phyloP scores from a whole-genome alignment of 73 alveolate species.

The Paramecium sonneborni region DNA sequence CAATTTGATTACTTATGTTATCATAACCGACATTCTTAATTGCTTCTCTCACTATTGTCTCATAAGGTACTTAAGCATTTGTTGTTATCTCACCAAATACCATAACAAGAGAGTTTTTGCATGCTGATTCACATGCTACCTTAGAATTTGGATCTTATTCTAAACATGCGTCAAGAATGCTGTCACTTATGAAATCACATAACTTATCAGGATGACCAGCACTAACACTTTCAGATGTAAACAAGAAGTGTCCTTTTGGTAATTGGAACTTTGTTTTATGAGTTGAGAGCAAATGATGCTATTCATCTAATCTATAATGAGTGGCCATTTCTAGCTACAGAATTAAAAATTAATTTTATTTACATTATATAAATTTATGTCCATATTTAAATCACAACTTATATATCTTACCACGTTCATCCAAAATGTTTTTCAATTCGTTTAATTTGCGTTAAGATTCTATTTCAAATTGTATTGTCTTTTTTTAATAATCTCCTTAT shows the following conservation, averaged over 20 bases:
- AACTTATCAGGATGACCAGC: conserved; percentile 99
- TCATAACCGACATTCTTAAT: conserved; percentile 95
- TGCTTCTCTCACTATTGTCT: conserved; percentile 93
- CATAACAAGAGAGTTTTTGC: conserved; percentile 92
- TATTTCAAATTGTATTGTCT: not conserved
- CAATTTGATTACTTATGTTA: conserved; percentile 70
- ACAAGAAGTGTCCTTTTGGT: conserved; percentile 84
- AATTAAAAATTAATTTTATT: conserved; percentile 37
- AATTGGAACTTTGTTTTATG: conserved; percentile 56
- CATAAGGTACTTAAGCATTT: conserved; percentile 80
- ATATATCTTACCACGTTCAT: conserved; percentile 21
- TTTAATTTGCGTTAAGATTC: conserved; percentile 14
- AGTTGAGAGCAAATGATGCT: conserved; percentile 13
- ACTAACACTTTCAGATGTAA: conserved; percentile 97
- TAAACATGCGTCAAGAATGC: conserved; percentile 96
- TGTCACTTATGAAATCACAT: conserved; percentile 97
- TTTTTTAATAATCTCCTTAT: not conserved
- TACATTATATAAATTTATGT: not conserved
- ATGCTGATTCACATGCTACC: conserved; percentile 96
- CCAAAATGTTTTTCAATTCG: conserved; percentile 4
- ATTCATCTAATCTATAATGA: not conserved
- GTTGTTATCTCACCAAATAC: conserved; percentile 96
- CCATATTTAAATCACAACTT: not conserved
- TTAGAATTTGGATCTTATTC: conserved; percentile 92
- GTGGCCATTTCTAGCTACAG: conserved; percentile 35